Evolutionary conservation across 148 eudicot species (phyloP), one percentile per base, ranked within the genome.

Genomic region (Polygonum maritimum): DNA sequence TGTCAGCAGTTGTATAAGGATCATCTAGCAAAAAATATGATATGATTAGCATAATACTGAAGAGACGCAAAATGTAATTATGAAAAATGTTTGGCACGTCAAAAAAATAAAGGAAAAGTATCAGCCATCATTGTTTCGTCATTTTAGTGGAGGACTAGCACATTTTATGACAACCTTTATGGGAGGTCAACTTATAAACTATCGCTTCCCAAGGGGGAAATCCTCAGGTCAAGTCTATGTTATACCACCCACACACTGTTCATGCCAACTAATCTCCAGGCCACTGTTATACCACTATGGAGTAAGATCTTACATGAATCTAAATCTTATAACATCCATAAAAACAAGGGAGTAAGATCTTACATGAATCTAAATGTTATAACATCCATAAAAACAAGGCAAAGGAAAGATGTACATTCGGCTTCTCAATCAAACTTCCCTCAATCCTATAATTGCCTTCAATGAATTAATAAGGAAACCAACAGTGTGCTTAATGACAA

Each of bases 1-100:
- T 96, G 79, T 92, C 98, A 84, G 97, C 99, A 51, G 87, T 84
- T 73, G 77, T 87, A 83, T 92, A 96, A 69, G 97, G 97, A 86
- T 93, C 87, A 82, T 96, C 99, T 96, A 36, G 85, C 52, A 84
- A 73, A 73, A 51, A 33, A 55, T 48, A 77, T 39, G 21, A 54
- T 33, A 9, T 33, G 69, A 19, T 76, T 13, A 76, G 72, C 41
- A 35, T 6, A 67, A 38, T 67, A 67, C n/a, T 63, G 18, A 13
- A 67, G 19, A 13, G 71, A 15, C 71, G 16, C 15, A 67, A 67
- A 67, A 67, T 4, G 9, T 9, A n/a, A 36, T 65, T 65, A 31
- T 3, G 7, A 33, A 4, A 65, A 15, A 36, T 4, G 69, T 62
- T 21, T 33, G 7, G 33, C 12, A 57, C 1, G 19, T 31, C 31